These are phyloP conservation scores for Penicillium herquei DNA, from an alignment of 495 filamentous ascomycete genomes.

Conservation along the genomic window DNA sequence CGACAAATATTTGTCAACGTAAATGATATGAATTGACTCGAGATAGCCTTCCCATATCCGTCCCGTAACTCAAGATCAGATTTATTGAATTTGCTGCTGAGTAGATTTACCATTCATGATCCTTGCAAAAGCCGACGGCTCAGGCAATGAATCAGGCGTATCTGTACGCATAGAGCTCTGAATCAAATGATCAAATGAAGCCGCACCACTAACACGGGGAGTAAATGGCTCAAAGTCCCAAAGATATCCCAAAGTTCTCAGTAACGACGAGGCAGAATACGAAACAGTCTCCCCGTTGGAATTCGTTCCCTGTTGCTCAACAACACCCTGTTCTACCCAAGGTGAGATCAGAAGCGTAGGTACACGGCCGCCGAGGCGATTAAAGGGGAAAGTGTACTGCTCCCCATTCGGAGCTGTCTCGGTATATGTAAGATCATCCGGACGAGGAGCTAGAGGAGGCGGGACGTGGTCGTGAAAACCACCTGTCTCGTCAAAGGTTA, in stretches of 20 bases:
- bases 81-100: neutral
- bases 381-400: conserved; percentile 45
- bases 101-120: neutral
- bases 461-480: conserved; percentile 53
- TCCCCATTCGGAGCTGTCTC: conserved; percentile 40
- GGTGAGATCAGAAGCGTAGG: conserved; percentile 52
- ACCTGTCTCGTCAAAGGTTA: conserved; percentile 53
- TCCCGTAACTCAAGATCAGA: neutral
- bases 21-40: no score
- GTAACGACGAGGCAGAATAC: conserved; percentile 40
- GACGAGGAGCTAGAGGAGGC: conserved; percentile 37
- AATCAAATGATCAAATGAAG: conserved; percentile 46
- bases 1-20: no score
- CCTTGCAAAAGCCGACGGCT: conserved; percentile 11
- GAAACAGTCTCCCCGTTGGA: conserved; percentile 28
- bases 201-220: conserved; percentile 34
- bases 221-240: conserved; percentile 47
- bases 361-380: conserved; percentile 50
- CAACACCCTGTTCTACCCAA: conserved; percentile 39
- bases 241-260: conserved; percentile 41
- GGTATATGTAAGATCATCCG: conserved; percentile 46
- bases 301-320: conserved; percentile 48
- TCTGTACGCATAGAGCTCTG: conserved; percentile 14
- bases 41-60: no score
- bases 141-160: conserved; percentile 24